These are phyloP conservation scores for Veloporphyrellus conicus DNA, from an alignment of 1,284 basidiomycete genomes.

Conservation along the genomic window DNA sequence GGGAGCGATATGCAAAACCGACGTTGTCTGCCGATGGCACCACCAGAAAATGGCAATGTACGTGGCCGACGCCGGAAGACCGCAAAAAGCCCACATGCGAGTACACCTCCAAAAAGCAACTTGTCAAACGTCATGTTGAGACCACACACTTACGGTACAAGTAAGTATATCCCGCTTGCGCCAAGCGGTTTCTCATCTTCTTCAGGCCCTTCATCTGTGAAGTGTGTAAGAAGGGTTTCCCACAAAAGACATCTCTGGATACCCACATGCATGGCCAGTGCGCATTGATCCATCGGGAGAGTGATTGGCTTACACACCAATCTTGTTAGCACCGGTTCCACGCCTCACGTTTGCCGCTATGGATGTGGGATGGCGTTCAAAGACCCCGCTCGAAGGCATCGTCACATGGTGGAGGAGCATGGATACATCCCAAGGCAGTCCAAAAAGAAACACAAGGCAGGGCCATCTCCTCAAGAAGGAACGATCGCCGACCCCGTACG, in stretches of 20 bases:
- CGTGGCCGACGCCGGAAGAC: conserved; percentile 35
- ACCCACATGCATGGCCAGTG: conserved; percentile 63
- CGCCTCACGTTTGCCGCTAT: conserved; percentile 53
- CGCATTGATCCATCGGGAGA: conserved; percentile 22
- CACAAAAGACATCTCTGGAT: conserved; percentile 57
- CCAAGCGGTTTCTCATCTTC: conserved; percentile 12
- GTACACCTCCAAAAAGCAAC: conserved; percentile 58
- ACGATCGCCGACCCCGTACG: conserved; percentile 29
- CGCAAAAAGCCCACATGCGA: conserved; percentile 40
- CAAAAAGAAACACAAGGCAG: conserved; percentile 41
- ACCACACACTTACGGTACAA: conserved; percentile 58
- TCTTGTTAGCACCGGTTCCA: conserved; percentile 46
- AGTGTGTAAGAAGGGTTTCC: conserved; percentile 54
- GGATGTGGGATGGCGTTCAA: conserved; percentile 52
- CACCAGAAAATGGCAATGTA: conserved; percentile 36
- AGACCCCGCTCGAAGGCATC: conserved; percentile 59
- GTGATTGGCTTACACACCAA: conserved; percentile 11
- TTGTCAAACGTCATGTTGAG: conserved; percentile 65
- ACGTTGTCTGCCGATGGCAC: conserved; percentile 35
- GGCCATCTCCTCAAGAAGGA: conserved; percentile 23
- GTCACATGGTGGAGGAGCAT: conserved; percentile 55
- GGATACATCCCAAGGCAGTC: conserved; percentile 47
- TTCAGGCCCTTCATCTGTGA: conserved; percentile 51
- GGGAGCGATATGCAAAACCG: conserved; percentile 35
- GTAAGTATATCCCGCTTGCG: conserved; percentile 36